Evolutionary conservation across 352 stramenopile genomes (phyloP), one percentile per base, ranked within the genome.

Genomic region (Phytopythium vexans): DNA sequence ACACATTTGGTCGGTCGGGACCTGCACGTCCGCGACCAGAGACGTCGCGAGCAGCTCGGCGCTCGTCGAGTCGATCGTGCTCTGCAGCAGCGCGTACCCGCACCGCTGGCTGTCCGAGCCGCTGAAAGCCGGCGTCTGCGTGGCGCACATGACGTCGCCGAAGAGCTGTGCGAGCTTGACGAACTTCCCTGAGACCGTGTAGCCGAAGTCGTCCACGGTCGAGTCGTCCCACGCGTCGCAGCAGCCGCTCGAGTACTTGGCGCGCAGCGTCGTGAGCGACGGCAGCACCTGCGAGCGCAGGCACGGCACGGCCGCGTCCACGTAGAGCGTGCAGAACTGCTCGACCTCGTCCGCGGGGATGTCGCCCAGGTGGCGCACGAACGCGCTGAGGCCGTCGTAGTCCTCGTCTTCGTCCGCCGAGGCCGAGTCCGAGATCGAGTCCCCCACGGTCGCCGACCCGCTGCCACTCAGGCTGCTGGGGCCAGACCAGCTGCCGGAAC

Each of bases 151-250:
- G 31, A 80, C 45, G 54, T 86, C 68, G 5, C 74, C 77, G 0
- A 82, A 38, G 34, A 86, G 64, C 59, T 86, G 72, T 38, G 63
- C 65, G 12, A 80, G 58, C 57, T 85, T 85, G 55, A 62, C 72
- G 52, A 86, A 56, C 39, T 85, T 70, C 11, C 71, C 73, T 35
- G 75, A 79, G 56, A 86, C 52, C n/a, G 75, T 70, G 63, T 85
- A 89, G 56, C 75, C 74, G 49, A 69, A 86, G 54, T 74, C 65
- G 3, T 52, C 32, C 37, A 81, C 54, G 10, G 71, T 66, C 8
- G 69, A 60, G 12, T 64, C 54, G 36, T 65, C 62, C 77, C 77
- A 88, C 36, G 56, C 64, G 37, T 74, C 64, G 49, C 77, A 88
- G 68, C 77, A 88, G 56, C 70, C 74, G 55, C 47, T 66, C 11